phyloP scores from a whole-genome alignment of 345 rosid species.

The Citrus mangshanensis region DNA sequence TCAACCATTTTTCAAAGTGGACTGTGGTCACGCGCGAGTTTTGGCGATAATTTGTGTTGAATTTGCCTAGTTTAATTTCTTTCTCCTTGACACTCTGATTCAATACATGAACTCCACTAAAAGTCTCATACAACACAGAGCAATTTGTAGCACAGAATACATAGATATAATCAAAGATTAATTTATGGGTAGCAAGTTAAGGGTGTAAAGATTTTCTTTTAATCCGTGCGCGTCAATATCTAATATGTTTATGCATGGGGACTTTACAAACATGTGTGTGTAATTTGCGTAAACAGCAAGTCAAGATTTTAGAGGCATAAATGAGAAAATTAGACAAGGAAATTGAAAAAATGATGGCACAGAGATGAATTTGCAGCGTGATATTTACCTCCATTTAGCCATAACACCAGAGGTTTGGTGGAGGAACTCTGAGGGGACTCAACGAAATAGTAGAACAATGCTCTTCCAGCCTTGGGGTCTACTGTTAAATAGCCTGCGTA shows the following conservation, averaged over 20 bases:
- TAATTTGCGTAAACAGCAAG: neutral
- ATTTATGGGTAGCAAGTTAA: neutral
- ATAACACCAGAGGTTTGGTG: conserved; percentile 39
- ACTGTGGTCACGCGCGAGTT: neutral
- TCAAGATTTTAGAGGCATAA: neutral
- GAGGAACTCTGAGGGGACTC: conserved; percentile 37
- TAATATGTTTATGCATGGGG: neutral
- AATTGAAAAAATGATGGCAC: neutral
- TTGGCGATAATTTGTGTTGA: neutral
- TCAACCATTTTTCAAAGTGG: neutral
- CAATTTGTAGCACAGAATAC: too few relatives aligned
- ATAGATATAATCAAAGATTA: too few relatives aligned
- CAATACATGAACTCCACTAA: too few relatives aligned
- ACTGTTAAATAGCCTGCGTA: conserved; percentile 36
- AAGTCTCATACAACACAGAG: too few relatives aligned
- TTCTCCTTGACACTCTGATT: too few relatives aligned
- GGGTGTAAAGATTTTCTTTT: neutral
- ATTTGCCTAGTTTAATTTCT: too few relatives aligned
- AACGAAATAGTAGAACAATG: conserved; percentile 38
- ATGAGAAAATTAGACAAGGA: neutral
- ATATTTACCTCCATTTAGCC: conserved; percentile 19
- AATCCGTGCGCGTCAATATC: neutral
- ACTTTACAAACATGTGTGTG: neutral
- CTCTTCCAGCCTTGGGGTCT: conserved; percentile 27
- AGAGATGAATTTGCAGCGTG: neutral